Evolutionary conservation across 1,284 basidiomycete species (phyloP).

Genomic region (Xanthoconium separans): DNA sequence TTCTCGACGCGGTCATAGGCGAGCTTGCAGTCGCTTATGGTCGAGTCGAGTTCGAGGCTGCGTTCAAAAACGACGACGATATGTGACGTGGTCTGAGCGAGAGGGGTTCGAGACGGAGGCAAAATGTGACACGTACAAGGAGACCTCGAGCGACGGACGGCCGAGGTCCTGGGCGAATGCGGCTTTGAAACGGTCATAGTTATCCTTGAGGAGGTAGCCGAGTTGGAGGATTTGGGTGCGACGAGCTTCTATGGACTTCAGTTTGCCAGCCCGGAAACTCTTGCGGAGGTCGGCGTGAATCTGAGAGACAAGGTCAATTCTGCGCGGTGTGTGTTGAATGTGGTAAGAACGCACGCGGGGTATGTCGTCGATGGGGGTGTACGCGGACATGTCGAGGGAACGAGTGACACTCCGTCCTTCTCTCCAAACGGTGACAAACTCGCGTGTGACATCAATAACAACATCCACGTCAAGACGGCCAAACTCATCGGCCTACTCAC

Average conservation of each 20-base stretch:
- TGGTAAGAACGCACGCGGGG: constrained; percentile 31
- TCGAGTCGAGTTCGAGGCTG: constrained; percentile 57
- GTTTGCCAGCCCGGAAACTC: constrained; percentile 58
- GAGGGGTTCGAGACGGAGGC: no score
- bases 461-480: no score
- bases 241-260: constrained; percentile 57
- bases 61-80: no score
- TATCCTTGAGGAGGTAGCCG: constrained; percentile 67
- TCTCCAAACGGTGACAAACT: no score
- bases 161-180: constrained; percentile 58
- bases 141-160: constrained; percentile 50
- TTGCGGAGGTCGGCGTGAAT: constrained; percentile 50
- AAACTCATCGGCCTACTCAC: no score
- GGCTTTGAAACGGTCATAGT: constrained; percentile 53
- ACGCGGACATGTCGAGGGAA: background rate
- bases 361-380: constrained; percentile 44
- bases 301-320: constrained; percentile 32
- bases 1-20: constrained; percentile 69
- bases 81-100: no score
- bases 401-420: no score
- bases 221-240: constrained; percentile 68
- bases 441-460: no score
- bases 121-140: constrained; percentile 46
- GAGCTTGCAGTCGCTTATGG: constrained; percentile 45
- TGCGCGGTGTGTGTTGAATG: no score